Percentiles rank a stretch among this genome's conserved stretches.
Evolutionary conservation across 495 filamentous ascomycete species (phyloP).

Genomic region (Aspergillus funiculosus): DNA sequence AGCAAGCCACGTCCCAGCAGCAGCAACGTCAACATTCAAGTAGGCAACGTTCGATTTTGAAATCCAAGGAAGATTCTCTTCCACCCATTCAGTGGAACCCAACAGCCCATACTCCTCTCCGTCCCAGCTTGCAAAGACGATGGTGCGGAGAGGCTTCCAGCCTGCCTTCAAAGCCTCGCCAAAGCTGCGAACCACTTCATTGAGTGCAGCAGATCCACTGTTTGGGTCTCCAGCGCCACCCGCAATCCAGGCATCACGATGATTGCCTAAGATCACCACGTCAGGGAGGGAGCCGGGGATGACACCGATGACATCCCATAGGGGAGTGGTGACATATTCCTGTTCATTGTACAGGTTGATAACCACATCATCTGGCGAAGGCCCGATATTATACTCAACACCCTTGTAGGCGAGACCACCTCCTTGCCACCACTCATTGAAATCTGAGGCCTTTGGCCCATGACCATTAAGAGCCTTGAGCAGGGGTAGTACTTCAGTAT

Average conservation of each 20-base stretch:
- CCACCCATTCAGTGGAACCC: constrained; percentile 70
- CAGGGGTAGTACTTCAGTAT: constrained; percentile 75
- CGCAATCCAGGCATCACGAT: constrained; percentile 90
- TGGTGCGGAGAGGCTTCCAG: constrained; percentile 84
- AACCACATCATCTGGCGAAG: constrained; percentile 66
- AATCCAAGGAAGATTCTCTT: constrained; percentile 84
- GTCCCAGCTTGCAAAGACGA: constrained; percentile 71
- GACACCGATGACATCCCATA: constrained; percentile 93
- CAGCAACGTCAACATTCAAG: constrained; percentile 64
- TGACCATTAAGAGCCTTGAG: constrained; percentile 84
- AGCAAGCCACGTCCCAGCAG: constrained; percentile 44
- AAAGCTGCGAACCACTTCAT: constrained; percentile 81
- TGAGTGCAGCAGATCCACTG: constrained; percentile 81
- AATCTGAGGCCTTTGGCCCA: constrained; percentile 70
- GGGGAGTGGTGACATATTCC: constrained; percentile 79
- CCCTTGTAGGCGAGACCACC: constrained; percentile 74
- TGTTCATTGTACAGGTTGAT: constrained; percentile 84
- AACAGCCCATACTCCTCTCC: constrained; percentile 68
- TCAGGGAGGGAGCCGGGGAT: constrained; percentile 86
- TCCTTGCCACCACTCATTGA: constrained; percentile 66
- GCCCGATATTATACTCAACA: constrained; percentile 87
- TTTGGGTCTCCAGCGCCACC: constrained; percentile 82
- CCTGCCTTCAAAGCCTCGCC: constrained; percentile 65
- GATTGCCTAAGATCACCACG: constrained; percentile 89
- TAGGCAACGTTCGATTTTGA: constrained; percentile 66